Base-by-base conservation (phyloP, 1,284 basidiomycete species). In the Schizopora paradoxa region DNA sequence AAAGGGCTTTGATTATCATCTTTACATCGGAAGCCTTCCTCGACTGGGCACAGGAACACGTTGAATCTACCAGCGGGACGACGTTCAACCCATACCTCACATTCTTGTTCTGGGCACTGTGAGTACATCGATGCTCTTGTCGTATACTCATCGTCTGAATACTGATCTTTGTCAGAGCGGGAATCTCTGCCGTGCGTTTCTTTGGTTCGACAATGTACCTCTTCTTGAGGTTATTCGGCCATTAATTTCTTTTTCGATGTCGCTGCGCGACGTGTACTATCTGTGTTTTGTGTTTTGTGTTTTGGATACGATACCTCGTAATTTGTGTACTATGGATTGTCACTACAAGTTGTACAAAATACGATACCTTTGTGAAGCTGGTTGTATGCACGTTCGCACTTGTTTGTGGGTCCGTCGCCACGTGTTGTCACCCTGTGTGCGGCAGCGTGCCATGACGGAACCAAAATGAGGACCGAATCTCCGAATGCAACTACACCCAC, bases 1-100 rank as follows among this genome's bases (percentile, higher is more conserved):
- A 23, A 52, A 84, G 78, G 75, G 34, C 79, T 26, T 73, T 93
- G 73, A 87, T 92, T 54, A 60, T 92, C 27, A 72, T 85, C 41
- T 92, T 94, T 69, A 93, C 90, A 2, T 89, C 85, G 2, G 69
- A 66, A 2, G 78, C 78, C 2, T 93, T 93, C 68, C 74, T 73
- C 37, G 67, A 74, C 22, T 86, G 79, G 74, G 77, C 78, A 39
- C 65, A 67, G 33, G 46, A 67, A 23, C 75, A 82, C 51, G 63
- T 87, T 42, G 62, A 71, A 40, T 64, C 60, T 6, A 62, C 66
- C 0, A 60, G 63, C 7, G 68, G 73, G 45, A 69, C 74, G 13
- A 67, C 70, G 19, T 91, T 92, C 70, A 92, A 93, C 61, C 90
- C 90, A 3, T 92, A 92, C 61, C 74, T 93, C 47, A 80, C 76